Evolutionary conservation across 441 rosid genomes (phyloP).

Genomic region (Hura crepitans): DNA sequence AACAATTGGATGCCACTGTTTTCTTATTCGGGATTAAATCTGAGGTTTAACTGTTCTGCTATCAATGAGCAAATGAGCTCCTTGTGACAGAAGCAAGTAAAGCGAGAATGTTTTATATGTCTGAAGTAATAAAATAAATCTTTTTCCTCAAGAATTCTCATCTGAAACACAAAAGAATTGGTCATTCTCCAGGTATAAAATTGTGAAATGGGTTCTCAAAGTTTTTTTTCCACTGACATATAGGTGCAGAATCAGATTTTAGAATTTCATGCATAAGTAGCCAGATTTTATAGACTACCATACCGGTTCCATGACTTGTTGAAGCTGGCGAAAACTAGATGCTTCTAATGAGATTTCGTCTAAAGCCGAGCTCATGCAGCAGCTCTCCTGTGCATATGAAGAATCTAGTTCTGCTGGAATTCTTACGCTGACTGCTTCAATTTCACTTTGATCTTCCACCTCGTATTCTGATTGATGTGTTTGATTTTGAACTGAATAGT

Average conservation of each 20-base stretch:
- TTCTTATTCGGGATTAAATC: neutral
- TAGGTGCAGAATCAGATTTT: neutral
- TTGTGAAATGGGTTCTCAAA: neutral
- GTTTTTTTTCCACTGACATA: neutral
- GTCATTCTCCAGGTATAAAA: neutral
- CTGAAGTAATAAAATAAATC: too few relatives aligned
- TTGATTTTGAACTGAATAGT: conserved; percentile 43
- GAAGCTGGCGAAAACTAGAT: conserved; percentile 81
- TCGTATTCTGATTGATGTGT: conserved; percentile 31
- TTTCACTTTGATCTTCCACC: conserved; percentile 41
- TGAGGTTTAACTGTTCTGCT: too few relatives aligned
- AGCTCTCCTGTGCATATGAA: conserved; percentile 53
- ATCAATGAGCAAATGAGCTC: too few relatives aligned
- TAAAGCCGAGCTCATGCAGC: conserved; percentile 52
- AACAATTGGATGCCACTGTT: neutral
- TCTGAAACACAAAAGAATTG: neutral
- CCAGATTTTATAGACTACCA: neutral
- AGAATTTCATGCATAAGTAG: neutral
- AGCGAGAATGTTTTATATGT: too few relatives aligned
- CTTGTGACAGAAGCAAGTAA: too few relatives aligned
- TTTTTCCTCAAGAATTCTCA: neutral
- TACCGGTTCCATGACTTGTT: conserved; percentile 78
- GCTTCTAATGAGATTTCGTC: conserved; percentile 73
- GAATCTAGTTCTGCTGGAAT: conserved; percentile 43
- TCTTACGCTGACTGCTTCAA: conserved; percentile 34